Evolutionary conservation across 331 rosid genomes (phyloP).

Genomic region (Malus hybrid): DNA sequence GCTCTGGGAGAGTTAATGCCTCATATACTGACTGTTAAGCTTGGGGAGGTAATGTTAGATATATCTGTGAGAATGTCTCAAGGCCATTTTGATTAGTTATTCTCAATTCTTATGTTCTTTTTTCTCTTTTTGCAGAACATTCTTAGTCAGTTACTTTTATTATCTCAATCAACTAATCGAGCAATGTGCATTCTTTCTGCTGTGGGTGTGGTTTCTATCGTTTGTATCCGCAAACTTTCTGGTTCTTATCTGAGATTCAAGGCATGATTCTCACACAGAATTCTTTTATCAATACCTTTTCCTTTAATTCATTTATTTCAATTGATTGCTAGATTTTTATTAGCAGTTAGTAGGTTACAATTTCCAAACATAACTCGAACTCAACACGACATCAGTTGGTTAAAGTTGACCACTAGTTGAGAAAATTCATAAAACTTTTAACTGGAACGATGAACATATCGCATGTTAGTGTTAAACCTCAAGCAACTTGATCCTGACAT

Average conservation of each 20-base stretch:
- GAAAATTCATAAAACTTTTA: background rate
- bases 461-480: background rate
- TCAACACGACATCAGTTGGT: background rate
- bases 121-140: conserved; percentile 25
- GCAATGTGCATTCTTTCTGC: conserved; percentile 31
- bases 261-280: conserved; percentile 17
- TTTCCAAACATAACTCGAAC: background rate
- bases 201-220: conserved; percentile 30
- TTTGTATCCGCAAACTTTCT: background rate
- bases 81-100: background rate
- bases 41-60: conserved; percentile 32
- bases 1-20: background rate
- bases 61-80: background rate
- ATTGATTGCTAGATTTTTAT: background rate
- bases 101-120: background rate
- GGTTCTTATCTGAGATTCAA: conserved; percentile 13
- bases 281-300: background rate
- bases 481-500: background rate
- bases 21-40: background rate
- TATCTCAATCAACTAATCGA: background rate
- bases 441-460: background rate
- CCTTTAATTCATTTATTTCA: background rate
- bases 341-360: background rate
- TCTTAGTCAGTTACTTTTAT: background rate
- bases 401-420: background rate